Conservation (phyloP, 768 basidiomycete species). For the Multifurca ochricompacta region DNA sequence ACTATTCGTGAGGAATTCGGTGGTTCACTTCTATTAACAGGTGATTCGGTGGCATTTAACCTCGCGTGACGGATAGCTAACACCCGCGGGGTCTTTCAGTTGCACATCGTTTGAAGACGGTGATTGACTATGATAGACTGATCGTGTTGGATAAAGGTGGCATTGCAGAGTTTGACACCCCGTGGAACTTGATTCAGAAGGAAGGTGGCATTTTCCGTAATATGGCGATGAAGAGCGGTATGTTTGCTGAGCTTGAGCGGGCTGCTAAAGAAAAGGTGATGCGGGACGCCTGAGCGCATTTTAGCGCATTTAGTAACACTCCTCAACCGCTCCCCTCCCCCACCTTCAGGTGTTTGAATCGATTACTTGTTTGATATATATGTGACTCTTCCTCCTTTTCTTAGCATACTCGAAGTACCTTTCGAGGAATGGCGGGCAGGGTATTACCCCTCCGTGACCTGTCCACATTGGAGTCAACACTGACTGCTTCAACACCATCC, state of each 20-base stretch:
- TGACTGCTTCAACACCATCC: too few relatives aligned
- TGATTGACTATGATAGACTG: slow-evolving; percentile 75
- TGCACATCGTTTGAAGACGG: slow-evolving; percentile 66
- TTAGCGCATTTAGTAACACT: neutral
- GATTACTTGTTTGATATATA: neutral
- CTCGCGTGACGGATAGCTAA: neutral
- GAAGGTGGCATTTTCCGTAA: slow-evolving; percentile 42
- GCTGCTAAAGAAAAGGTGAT: slow-evolving; percentile 40
- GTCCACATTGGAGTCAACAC: too few relatives aligned
- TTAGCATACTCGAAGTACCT: neutral
- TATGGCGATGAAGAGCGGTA: slow-evolving; percentile 58
- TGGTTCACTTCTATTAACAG: slow-evolving; percentile 62
- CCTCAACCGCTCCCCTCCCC: neutral
- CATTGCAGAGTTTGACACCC: slow-evolving; percentile 44
- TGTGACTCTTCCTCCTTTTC: neutral
- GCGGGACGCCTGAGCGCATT: neutral
- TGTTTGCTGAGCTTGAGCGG: slow-evolving; percentile 50
- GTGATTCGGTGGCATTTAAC: slow-evolving; percentile 35
- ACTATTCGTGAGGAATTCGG: slow-evolving; percentile 84
- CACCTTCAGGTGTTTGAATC: neutral
- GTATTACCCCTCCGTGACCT: too few relatives aligned
- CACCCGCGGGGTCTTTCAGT: slow-evolving; percentile 33
- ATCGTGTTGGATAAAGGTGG: slow-evolving; percentile 70
- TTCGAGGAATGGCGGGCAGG: too few relatives aligned
- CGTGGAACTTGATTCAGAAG: slow-evolving; percentile 39